Evolutionary conservation across 139 green algal genomes (phyloP).

Genomic region (Parachlorella kessleri): DNA sequence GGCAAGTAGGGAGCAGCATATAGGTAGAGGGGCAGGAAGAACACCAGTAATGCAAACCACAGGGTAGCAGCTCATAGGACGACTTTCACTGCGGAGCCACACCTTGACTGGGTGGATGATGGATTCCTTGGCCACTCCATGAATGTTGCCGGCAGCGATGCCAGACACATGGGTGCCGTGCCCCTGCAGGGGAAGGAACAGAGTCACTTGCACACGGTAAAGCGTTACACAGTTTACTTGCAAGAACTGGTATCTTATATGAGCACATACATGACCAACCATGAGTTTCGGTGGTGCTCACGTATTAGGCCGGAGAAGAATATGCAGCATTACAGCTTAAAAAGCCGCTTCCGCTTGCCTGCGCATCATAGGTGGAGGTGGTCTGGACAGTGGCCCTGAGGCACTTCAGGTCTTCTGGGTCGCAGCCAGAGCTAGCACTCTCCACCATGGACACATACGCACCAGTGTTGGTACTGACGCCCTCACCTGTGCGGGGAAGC

Average conservation of each 20-base stretch:
- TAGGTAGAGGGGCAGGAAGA: too few species aligned
- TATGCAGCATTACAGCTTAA: neutral
- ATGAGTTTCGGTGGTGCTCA: too few species aligned
- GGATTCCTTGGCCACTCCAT: slow-evolving; percentile 68
- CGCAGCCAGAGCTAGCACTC: neutral
- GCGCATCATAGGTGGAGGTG: neutral
- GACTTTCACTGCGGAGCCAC: too few species aligned
- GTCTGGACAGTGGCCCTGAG: neutral
- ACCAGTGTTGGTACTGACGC: neutral
- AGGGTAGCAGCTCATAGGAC: too few species aligned
- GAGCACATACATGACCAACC: neutral
- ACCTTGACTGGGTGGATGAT: slow-evolving; percentile 36
- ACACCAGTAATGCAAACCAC: too few species aligned
- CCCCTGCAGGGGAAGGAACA: slow-evolving; percentile 31
- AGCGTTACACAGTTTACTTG: neutral
- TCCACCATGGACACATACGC: neutral
- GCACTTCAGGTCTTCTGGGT: slow-evolving; percentile 3
- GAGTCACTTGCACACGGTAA: too few species aligned
- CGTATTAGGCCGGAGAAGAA: too few species aligned
- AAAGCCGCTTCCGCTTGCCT: neutral
- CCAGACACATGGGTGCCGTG: slow-evolving; percentile 71
- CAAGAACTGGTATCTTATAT: neutral
- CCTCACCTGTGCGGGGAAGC: neutral
- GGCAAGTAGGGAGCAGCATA: too few species aligned
- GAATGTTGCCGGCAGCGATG: slow-evolving; percentile 49